Evolutionary conservation across 1,284 basidiomycete species (phyloP), one percentile per base, ranked within the genome.

Genomic region (Singerocomus rubriflavus): DNA sequence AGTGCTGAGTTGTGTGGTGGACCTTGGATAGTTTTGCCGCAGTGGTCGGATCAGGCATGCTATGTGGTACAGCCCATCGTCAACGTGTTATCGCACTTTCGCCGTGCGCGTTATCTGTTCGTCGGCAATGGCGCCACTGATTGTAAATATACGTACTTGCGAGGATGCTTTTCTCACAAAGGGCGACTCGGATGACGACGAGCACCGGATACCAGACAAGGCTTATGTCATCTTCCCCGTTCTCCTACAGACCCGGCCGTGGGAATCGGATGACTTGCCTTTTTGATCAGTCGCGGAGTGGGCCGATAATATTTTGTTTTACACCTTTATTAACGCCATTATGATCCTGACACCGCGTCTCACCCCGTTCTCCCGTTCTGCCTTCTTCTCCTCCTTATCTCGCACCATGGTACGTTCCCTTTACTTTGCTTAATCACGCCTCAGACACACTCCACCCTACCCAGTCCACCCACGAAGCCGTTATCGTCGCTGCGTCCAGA

Each of bases 401-500:
- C 68, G 71, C 49, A 46, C 73, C 46, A 82, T 83, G 80, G 81
- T 80, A 48, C 16, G 71, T 67, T 30, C 37, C 27, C 37, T 40
- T 44, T 16, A 42, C 38, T 10, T 44, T 13, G 26, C 41, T 43
- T 16, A 14, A 11, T 12, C 5, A 31, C 40, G 6, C 32, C 31
- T 43, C 54, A 56, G 21, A 46, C 56, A 38, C 46, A 43, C 35
- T 27, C 39, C 57, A 44, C 21, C 21, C 21, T 4, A 2, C n/a
- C 6, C 53, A 68, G 65, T 66, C 63, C 46, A 69, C 74, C 41
- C 82, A 86, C 75, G 84, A 94, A 83, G 92, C 91, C 62, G 95
- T 92, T 76, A 97, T 99, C 75, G 88, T 98, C 66, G 86, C 91
- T 60, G 96, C 94, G 32, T 86, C 91, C 50, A 87, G 97, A 60